phyloP scores from a whole-genome alignment of 2,329 filamentous ascomycete species.

The Dothideomycetidae sp. region DNA sequence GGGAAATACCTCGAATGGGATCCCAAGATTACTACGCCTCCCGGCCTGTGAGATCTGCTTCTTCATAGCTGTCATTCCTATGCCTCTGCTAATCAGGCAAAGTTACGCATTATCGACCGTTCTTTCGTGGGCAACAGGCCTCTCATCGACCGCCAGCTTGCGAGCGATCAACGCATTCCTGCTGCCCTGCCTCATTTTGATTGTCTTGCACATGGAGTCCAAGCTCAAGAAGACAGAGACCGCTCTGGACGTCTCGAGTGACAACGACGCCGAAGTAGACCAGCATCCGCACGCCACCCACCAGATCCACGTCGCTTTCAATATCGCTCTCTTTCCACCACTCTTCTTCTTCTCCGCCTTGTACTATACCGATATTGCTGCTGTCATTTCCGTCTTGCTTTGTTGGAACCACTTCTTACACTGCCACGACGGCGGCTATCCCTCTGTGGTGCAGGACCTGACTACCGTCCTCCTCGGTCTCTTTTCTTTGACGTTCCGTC shows the following conservation, averaged over 20 bases:
- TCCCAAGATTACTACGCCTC: slow-evolving; percentile 92
- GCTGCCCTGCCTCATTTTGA: slow-evolving; percentile 23
- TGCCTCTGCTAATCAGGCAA: slow-evolving; percentile 32
- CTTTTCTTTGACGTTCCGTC: slow-evolving; percentile 59
- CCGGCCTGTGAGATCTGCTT: slow-evolving; percentile 46
- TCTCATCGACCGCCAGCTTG: slow-evolving; percentile 26
- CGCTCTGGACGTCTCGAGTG: slow-evolving; percentile 7
- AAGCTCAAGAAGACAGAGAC: slow-evolving; percentile 1
- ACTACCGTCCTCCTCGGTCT: slow-evolving; percentile 43
- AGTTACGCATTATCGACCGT: slow-evolving; percentile 30
- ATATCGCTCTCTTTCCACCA: slow-evolving; percentile 72
- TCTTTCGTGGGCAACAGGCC: slow-evolving; percentile 23
- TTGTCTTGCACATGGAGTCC: slow-evolving; percentile 13
- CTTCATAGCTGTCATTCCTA: slow-evolving; percentile 14
- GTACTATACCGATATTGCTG: slow-evolving; percentile 88
- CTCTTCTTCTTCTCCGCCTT: slow-evolving; percentile 92
- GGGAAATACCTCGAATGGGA: slow-evolving; percentile 71
- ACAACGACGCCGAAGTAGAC: not conserved
- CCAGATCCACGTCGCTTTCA: slow-evolving; percentile 51
- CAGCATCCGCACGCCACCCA: slow-evolving; percentile 8
- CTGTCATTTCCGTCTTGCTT: slow-evolving; percentile 58
- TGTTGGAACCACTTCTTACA: slow-evolving; percentile 43
- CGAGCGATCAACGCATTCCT: slow-evolving; percentile 27
- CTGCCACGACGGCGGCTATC: slow-evolving; percentile 2
- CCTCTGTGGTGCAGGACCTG: slow-evolving; percentile 10